Evolutionary conservation across 805 yeast genomes (phyloP), one percentile per base, ranked within the genome.

Genomic region (Myxozyma neotropica): DNA sequence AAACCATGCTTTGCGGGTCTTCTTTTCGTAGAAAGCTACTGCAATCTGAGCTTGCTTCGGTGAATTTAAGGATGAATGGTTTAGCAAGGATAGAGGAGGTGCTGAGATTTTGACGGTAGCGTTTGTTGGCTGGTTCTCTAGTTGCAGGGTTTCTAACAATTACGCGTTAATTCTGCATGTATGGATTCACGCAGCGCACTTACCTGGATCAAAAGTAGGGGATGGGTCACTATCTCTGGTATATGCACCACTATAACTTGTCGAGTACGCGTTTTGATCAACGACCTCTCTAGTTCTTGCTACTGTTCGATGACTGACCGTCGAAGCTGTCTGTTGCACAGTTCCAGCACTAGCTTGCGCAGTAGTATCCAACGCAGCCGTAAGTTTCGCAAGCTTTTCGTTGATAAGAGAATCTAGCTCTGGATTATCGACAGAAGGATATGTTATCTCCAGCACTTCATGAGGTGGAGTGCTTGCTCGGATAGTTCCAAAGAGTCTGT

Each of bases 401-500:
- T 75, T 76, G 15, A 80, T 72, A 58, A 72, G 67, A 6, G 67
- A 66, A 12, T 83, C 86, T 19, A 86, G 70, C n/a, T 79, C 83
- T 0, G 82, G 78, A 55, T 77, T 69, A 31, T 76, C 78, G 2
- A 71, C 74, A 65, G 77, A 75, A 0, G 88, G 85, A 66, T 86
- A 87, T 3, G 88, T 78, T 2, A 86, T 76, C 17, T 81, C 85
- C 8, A 81, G 71, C 53, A 84, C 83, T 62, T 83, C 85, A n/a
- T 74, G 72, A 3, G 82, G 78, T 15, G 74, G 71, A 8, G 46
- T 15, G 24, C 50, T 13, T 1, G 92, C 90, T 1, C 74, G 71
- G 17, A 86, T 75, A 0, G 85, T 79, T 0, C 92, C 93, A 69
- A 88, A 83, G 27, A 86, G 74, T 45, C 95, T 74, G 56, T 84